These are phyloP conservation scores for Irpex lacteus DNA, from an alignment of 1,284 basidiomycete species.

Conservation along the genomic window DNA sequence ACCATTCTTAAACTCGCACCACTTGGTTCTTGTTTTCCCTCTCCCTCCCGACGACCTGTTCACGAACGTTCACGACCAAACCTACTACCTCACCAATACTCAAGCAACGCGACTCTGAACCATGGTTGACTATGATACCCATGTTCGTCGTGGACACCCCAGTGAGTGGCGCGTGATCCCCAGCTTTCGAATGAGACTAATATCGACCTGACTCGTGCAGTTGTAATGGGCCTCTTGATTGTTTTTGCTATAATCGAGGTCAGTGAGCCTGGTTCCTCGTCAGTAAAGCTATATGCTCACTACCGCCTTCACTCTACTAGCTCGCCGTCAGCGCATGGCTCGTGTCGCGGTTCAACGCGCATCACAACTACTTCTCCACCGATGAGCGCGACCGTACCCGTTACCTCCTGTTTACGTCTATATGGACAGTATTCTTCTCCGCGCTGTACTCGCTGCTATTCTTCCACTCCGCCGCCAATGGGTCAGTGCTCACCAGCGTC, in stretches of 20 bases:
- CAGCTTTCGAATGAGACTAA: slow-evolving; percentile 5
- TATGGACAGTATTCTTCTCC: slow-evolving; percentile 66
- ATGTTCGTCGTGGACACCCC: slow-evolving; percentile 49
- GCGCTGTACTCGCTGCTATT: slow-evolving; percentile 54
- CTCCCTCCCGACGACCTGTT: slow-evolving; percentile 4
- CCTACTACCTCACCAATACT: background rate
- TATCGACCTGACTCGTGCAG: slow-evolving; percentile 25
- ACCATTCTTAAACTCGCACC: background rate
- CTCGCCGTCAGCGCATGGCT: slow-evolving; percentile 71
- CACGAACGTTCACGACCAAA: slow-evolving; percentile 9
- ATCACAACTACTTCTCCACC: slow-evolving; percentile 49
- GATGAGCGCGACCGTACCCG: slow-evolving; percentile 58
- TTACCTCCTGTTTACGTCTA: slow-evolving; percentile 64
- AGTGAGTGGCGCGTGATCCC: slow-evolving; percentile 33
- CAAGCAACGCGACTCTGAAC: background rate
- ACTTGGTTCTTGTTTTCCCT: background rate
- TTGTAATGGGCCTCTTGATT: slow-evolving; percentile 51
- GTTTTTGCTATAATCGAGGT: slow-evolving; percentile 61
- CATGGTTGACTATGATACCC: slow-evolving; percentile 37
- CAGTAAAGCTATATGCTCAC: background rate
- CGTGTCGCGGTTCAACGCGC: slow-evolving; percentile 49
- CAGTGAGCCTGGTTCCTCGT: slow-evolving; percentile 9
- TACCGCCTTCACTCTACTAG: slow-evolving; percentile 30
- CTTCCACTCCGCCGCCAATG: slow-evolving; percentile 39
- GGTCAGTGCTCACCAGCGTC: slow-evolving; percentile 54